A percentile compares a stretch with the other conserved stretches of the same genome.
Evolutionary conservation across 345 rosid species (phyloP).

Genomic region (Psidium guajava): DNA sequence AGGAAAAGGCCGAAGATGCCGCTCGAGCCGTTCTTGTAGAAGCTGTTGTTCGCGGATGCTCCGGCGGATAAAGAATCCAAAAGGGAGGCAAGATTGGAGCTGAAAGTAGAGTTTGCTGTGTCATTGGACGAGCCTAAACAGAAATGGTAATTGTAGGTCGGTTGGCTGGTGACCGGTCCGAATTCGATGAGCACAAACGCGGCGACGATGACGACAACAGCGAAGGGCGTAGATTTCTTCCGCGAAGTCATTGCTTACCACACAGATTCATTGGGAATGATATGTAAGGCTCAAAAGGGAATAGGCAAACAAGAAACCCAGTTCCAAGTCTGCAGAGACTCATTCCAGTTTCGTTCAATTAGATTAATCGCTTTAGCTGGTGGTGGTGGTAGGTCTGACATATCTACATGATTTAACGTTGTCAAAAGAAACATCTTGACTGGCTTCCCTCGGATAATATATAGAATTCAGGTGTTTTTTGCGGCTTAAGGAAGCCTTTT

Average conservation of each 20-base stretch:
- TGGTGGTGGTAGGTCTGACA: background rate
- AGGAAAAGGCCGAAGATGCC: conserved; percentile 15
- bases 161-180: background rate
- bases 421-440: background rate
- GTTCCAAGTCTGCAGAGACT: background rate
- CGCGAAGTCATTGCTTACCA: background rate
- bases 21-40: background rate
- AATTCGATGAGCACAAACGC: background rate
- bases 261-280: background rate
- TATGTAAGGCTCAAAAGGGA: background rate
- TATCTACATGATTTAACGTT: background rate
- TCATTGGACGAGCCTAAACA: background rate
- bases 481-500: background rate
- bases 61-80: conserved; percentile 5
- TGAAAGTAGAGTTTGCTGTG: background rate
- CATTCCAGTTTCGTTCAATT: background rate
- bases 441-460: background rate
- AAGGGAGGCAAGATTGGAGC: conserved; percentile 1
- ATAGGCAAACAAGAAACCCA: background rate
- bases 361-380: background rate
- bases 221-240: background rate
- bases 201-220: background rate
- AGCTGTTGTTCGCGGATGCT: conserved; percentile 3
- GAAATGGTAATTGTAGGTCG: background rate
- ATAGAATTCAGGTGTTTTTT: background rate